phyloP scores from a whole-genome alignment of 306 rosid genomes.

The Phaseolus lunatus region DNA sequence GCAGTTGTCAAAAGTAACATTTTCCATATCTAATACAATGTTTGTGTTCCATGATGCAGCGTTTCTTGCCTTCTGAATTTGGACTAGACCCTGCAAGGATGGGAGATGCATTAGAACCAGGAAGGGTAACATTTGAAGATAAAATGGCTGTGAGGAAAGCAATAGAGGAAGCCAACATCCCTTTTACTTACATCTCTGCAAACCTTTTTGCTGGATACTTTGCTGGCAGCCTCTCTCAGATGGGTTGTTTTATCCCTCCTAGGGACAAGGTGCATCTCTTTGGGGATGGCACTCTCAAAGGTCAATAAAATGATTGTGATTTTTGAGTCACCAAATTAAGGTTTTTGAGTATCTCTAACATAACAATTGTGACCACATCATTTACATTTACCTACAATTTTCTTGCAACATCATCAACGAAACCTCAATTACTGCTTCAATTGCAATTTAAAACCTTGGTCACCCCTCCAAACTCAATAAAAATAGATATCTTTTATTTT shows the following conservation, averaged over 20 bases:
- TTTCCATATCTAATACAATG: neutral
- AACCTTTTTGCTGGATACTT: conserved; percentile 87
- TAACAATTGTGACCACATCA: too few species aligned
- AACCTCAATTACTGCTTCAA: too few species aligned
- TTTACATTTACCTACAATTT: too few species aligned
- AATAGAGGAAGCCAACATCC: conserved; percentile 78
- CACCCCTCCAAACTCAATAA: neutral
- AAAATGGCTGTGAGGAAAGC: conserved; percentile 81
- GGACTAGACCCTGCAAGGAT: conserved; percentile 82
- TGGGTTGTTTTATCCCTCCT: conserved; percentile 76
- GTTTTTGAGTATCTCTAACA: too few species aligned
- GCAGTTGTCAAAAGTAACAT: too few species aligned
- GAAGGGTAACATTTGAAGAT: conserved; percentile 87
- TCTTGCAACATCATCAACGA: too few species aligned
- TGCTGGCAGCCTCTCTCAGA: conserved; percentile 79
- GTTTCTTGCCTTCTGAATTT: conserved; percentile 89
- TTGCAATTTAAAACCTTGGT: neutral
- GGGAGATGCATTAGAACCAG: conserved; percentile 82
- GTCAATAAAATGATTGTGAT: conserved; percentile 32
- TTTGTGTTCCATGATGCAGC: conserved; percentile 39
- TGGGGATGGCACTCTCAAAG: conserved; percentile 82
- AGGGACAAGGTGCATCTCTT: conserved; percentile 64
- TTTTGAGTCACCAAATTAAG: too few species aligned
- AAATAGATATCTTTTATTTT: neutral
- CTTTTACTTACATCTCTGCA: conserved; percentile 79